Base-by-base conservation (phyloP, 768 basidiomycete genomes). In the Suillus discolor region DNA sequence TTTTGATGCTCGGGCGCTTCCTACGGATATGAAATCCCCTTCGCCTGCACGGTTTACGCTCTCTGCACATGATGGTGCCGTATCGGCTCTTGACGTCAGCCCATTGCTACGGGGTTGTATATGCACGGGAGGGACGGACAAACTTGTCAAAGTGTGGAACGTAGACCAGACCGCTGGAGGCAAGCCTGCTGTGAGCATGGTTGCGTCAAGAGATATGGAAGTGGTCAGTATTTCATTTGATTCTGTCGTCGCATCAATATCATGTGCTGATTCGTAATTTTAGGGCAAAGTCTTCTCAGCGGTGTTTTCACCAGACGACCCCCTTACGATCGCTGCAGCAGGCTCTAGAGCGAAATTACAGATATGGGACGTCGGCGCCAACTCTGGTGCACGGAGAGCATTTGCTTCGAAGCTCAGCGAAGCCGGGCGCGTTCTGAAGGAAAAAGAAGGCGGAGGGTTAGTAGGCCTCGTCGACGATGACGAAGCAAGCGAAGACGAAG, bases 201-300 rank as follows among this genome's bases (percentile, higher is more conserved):
- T 95, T 20, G 89, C 89, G 4, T 92, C 92, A 12, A 79, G 96
- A 64, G 96, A 99, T 78, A 83, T 99, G 25, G 96, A 95, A 42
- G 87, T 99, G 57, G 96, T 97, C 79, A 31, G 87, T 84, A 36
- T 18, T 63, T 51, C 23, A 7, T 55, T n/a, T 53, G 16, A 7
- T 31, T 64, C 23, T 61, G 15, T 16, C 11, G 25, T 44, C 53
- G 3, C 54, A 55, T 55, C 2, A 34, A 36, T 12, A 36, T 45
- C 9, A 31, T 18, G 3, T 62, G 62, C 15, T 66, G 62, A 70
- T 41, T 66, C 11, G 41, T 39, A 16, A 16, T 38, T 65, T 57
- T 68, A 97, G 96, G 97, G 97, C 78, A 97, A 97, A 82, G 94
- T 99, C 8, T 99, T 99, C 79, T 92, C 96, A 7, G 83, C 90